phyloP scores from a whole-genome alignment of 179 eudicot genomes.

The Amaranthus tricolor region DNA sequence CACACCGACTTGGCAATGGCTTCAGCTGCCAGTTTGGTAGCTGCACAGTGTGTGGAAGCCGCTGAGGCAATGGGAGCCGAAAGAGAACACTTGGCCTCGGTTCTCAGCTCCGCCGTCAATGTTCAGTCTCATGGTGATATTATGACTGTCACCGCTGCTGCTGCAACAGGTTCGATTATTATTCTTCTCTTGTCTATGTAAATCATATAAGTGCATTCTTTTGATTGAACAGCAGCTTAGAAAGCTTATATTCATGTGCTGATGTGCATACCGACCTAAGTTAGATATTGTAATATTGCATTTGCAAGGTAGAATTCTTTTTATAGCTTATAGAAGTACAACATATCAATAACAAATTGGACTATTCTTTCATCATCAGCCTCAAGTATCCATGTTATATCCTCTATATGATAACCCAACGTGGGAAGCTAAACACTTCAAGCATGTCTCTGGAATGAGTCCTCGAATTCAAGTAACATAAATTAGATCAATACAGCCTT shows the following conservation, averaged over 20 bases:
- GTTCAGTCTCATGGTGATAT: slow-evolving; percentile 76
- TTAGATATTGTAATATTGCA: no score
- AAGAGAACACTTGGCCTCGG: slow-evolving; percentile 65
- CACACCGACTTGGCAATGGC: slow-evolving; percentile 79
- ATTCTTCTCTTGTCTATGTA: neutral
- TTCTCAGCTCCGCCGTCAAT: slow-evolving; percentile 78
- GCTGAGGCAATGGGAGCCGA: slow-evolving; percentile 92
- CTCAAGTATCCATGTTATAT: no score
- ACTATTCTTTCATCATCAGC: no score
- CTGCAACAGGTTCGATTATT: slow-evolving; percentile 67
- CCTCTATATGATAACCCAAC: no score
- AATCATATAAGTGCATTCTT: neutral
- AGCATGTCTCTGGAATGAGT: no score
- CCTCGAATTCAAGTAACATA: no score
- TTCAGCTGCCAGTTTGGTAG: slow-evolving; percentile 85
- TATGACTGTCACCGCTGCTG: slow-evolving; percentile 87
- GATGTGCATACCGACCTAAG: neutral
- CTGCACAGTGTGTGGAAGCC: slow-evolving; percentile 94
- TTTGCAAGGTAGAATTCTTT: no score
- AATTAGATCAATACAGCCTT: no score
- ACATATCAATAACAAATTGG: no score
- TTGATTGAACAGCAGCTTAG: neutral
- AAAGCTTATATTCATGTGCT: neutral
- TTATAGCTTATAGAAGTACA: no score
- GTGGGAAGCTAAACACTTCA: no score